These are phyloP conservation scores for Lasiosphaeria miniovina DNA, from an alignment of 495 filamentous ascomycete genomes.

Conservation along the genomic window DNA sequence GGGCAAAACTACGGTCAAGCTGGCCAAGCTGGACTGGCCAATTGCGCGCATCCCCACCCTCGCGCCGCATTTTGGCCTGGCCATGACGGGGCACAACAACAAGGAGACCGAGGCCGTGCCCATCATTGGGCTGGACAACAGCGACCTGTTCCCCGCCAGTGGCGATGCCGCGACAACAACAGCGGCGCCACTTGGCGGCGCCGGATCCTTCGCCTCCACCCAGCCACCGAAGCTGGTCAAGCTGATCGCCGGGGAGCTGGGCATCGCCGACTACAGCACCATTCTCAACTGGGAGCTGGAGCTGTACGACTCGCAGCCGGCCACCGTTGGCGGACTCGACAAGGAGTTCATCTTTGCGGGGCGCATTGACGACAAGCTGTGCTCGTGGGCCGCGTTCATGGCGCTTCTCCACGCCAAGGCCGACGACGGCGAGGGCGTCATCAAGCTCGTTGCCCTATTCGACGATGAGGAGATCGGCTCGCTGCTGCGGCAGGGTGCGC, in stretches of 20 bases:
- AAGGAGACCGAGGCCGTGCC: conserved; percentile 91
- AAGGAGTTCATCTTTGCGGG: conserved; percentile 94
- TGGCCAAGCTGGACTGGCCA: conserved; percentile 91
- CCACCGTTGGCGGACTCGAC: conserved; percentile 77
- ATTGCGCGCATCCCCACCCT: conserved; percentile 91
- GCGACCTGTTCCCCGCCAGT: conserved; percentile 42
- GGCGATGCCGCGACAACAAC: conserved; percentile 11
- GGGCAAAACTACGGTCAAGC: conserved; percentile 76
- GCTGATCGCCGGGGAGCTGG: conserved; percentile 72
- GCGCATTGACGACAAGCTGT: conserved; percentile 95
- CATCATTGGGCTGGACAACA: conserved; percentile 84
- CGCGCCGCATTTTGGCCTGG: conserved; percentile 87
- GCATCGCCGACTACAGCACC: conserved; percentile 60
- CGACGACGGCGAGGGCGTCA: conserved; percentile 50
- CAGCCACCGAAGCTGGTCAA: conserved; percentile 83
- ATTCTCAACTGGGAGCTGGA: conserved; percentile 99
- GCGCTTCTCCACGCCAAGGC: conserved; percentile 69
- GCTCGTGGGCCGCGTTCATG: conserved; percentile 87
- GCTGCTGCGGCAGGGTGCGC: conserved; percentile 82
- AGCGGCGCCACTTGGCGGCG: conserved; percentile 38
- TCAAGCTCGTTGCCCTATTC: conserved; percentile 87
- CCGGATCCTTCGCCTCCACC: conserved; percentile 67
- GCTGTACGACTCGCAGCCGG: conserved; percentile 87
- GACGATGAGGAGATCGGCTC: conserved; percentile 97
- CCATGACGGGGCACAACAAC: conserved; percentile 75